Percentiles rank a stretch among this genome's conserved stretches.
phyloP scores from a whole-genome alignment of 305 asterid genomes.

The Ruellia speciosa region DNA sequence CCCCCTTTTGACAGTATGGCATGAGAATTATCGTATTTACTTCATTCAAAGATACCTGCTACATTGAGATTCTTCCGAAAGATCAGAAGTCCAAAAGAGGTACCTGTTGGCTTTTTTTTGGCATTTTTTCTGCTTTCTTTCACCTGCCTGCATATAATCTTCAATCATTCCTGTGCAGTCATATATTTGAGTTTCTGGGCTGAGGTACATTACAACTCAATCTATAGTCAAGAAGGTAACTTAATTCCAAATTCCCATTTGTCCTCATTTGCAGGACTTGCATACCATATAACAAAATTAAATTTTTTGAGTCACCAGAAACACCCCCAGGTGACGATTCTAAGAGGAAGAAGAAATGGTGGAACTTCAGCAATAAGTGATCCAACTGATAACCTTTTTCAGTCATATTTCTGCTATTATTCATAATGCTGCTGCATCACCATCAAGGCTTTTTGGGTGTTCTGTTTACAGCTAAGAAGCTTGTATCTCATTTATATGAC shows the following conservation, averaged over 20 bases:
- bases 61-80: conserved; percentile 70
- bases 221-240: conserved; percentile 84
- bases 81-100: conserved; percentile 61
- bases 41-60: conserved; percentile 73
- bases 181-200: conserved; percentile 92
- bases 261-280: not conserved
- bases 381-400: not conserved
- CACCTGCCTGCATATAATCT: conserved; percentile 8
- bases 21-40: conserved; percentile 57
- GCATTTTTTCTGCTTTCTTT: not conserved
- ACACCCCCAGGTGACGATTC: conserved; percentile 1
- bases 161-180: conserved; percentile 36
- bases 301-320: conserved; percentile 5
- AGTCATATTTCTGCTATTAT: not conserved
- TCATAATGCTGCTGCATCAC: not conserved
- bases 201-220: conserved; percentile 95
- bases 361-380: conserved; percentile 15
- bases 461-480: not conserved
- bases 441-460: not conserved
- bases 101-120: conserved; percentile 21
- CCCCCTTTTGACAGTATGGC: conserved; percentile 48
- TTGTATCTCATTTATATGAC: not conserved
- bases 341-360: conserved; percentile 19
- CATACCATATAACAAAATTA: too few relatives aligned
- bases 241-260: not conserved